Conservation (phyloP, 1,284 basidiomycete genomes). For the Heimioporus retisporus region DNA sequence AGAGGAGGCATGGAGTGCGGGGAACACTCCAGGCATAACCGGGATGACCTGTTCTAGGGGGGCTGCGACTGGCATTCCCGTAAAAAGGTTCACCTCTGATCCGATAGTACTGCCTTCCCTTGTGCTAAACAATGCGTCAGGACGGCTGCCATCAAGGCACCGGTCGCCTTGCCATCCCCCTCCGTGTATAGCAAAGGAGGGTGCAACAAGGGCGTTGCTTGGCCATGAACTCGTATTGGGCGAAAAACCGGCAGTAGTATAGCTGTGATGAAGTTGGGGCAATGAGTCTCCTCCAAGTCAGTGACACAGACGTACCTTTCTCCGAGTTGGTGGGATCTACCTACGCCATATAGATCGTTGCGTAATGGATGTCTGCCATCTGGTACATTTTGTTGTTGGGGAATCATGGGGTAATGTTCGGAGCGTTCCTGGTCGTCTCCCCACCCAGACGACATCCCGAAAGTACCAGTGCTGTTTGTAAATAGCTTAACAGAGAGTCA, state of each 20-base stretch:
- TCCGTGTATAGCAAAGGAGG: not conserved
- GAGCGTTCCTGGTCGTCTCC: not conserved
- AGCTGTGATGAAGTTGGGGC: conserved; percentile 7
- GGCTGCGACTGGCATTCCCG: conserved; percentile 8
- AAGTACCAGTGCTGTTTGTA: conserved; percentile 9
- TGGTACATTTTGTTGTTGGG: conserved; percentile 14
- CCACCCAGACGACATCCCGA: not conserved
- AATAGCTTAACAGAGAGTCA: not conserved
- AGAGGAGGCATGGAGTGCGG: not conserved
- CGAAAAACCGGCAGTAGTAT: not conserved
- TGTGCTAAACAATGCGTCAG: conserved; percentile 1
- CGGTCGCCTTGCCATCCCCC: conserved; percentile 6
- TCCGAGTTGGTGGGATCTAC: not conserved
- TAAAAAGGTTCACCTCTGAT: not conserved
- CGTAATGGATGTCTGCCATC: not conserved
- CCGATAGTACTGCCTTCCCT: not conserved
- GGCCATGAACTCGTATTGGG: conserved; percentile 14
- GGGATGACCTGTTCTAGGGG: conserved; percentile 16
- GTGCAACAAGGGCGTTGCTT: not conserved
- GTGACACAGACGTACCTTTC: conserved; percentile 25
- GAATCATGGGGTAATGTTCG: not conserved
- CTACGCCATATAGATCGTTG: not conserved
- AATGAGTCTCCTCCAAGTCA: conserved; percentile 6
- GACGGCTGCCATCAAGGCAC: not conserved
- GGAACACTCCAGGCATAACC: not conserved